phyloP scores from a whole-genome alignment of 2,329 filamentous ascomycete genomes.

The Alternaria incomplexa region DNA sequence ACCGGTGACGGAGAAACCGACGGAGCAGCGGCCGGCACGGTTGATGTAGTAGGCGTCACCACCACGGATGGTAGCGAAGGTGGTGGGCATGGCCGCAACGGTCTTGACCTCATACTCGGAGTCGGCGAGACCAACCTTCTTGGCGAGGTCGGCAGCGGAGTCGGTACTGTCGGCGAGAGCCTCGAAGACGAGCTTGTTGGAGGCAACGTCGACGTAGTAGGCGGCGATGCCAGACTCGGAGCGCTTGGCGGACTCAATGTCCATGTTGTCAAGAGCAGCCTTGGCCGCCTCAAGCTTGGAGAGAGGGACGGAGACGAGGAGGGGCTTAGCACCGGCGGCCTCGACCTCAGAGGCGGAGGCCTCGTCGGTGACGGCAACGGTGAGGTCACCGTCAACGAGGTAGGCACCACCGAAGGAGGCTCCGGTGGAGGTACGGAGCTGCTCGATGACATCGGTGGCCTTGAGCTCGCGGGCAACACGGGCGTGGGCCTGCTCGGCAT shows the following conservation, averaged over 20 bases:
- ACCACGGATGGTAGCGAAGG: conserved; percentile 46
- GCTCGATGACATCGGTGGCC: conserved; percentile 49
- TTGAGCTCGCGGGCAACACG: conserved; percentile 49
- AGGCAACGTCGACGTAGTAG: conserved; percentile 49
- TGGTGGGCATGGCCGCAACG: conserved; percentile 43
- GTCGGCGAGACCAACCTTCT: conserved; percentile 46
- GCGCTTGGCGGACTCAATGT: conserved; percentile 33
- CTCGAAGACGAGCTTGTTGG: conserved; percentile 53
- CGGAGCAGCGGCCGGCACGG: conserved; percentile 44
- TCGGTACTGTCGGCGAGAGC: conserved; percentile 45
- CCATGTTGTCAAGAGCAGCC: conserved; percentile 47
- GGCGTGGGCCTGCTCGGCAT: conserved; percentile 48
- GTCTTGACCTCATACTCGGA: conserved; percentile 48
- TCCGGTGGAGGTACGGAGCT: conserved; percentile 41
- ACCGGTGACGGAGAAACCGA: conserved; percentile 51
- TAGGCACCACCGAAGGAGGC: conserved; percentile 50
- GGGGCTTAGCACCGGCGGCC: conserved; percentile 46
- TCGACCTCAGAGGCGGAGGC: conserved; percentile 45
- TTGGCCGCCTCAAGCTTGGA: conserved; percentile 49
- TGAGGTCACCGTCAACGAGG: conserved; percentile 48
- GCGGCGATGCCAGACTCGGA: conserved; percentile 44
- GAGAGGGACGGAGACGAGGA: conserved; percentile 45
- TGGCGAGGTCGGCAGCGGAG: conserved; percentile 46
- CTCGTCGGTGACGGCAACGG: conserved; percentile 49
- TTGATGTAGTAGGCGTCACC: conserved; percentile 51